phyloP scores from a whole-genome alignment of 495 filamentous ascomycete genomes.

The Penicillium cataractarum region DNA sequence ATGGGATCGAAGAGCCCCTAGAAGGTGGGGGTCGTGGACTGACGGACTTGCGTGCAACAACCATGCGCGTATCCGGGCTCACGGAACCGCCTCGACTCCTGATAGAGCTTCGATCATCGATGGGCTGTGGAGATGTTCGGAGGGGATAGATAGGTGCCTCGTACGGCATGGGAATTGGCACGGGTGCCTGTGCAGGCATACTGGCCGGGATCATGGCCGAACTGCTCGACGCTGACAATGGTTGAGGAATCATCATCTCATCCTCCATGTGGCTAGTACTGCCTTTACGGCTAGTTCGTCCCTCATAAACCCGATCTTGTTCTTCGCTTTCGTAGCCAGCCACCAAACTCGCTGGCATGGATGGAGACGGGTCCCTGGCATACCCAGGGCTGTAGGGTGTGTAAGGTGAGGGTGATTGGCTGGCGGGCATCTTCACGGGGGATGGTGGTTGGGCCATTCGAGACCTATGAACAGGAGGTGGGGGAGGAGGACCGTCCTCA shows the following conservation, averaged over 20 bases:
- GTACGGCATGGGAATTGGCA: slow-evolving; percentile 26
- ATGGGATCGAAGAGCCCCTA: slow-evolving; percentile 69
- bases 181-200: slow-evolving; percentile 24
- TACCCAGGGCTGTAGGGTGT: slow-evolving; percentile 41
- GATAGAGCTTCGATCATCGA: slow-evolving; percentile 29
- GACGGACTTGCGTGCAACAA: slow-evolving; percentile 70
- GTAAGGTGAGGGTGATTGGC: slow-evolving; percentile 32
- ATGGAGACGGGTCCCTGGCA: slow-evolving; percentile 39
- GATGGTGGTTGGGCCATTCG: slow-evolving; percentile 32
- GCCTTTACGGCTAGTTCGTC: slow-evolving; percentile 24
- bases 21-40: slow-evolving; percentile 69
- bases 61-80: slow-evolving; percentile 63
- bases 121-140: slow-evolving; percentile 38
- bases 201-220: slow-evolving; percentile 21
- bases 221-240: slow-evolving; percentile 19
- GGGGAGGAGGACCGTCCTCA: slow-evolving; percentile 55
- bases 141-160: slow-evolving; percentile 40
- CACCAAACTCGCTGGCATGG: slow-evolving; percentile 67
- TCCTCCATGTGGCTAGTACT: slow-evolving; percentile 39
- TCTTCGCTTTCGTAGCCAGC: slow-evolving; percentile 70
- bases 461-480: slow-evolving; percentile 52
- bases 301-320: slow-evolving; percentile 47
- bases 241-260: slow-evolving; percentile 31
- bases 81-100: slow-evolving; percentile 43
- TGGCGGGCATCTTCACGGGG: slow-evolving; percentile 25